These are phyloP conservation scores for Suhomyces pyralidae DNA, from an alignment of 805 yeast species.

Conservation along the genomic window DNA sequence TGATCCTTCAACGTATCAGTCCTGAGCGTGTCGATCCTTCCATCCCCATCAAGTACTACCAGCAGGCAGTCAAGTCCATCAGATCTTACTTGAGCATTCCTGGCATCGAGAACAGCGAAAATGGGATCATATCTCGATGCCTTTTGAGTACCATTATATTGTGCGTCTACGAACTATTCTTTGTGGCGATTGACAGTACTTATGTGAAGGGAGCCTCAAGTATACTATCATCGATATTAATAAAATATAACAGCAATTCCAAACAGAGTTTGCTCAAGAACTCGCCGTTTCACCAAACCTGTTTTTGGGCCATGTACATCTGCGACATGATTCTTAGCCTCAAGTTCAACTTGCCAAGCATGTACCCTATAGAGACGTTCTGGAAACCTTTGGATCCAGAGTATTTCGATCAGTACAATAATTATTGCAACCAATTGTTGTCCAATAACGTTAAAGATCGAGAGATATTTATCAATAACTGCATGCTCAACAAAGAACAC, in stretches of 20 bases:
- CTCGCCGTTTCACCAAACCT: conserved; percentile 30
- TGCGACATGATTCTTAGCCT: conserved; percentile 36
- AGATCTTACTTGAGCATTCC: conserved; percentile 28
- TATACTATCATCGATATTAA: conserved; percentile 28
- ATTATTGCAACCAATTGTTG: conserved; percentile 1
- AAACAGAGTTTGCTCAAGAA: conserved; percentile 19
- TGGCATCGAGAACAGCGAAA: conserved; percentile 20
- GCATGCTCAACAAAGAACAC: conserved; percentile 11
- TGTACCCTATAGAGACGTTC: conserved; percentile 28
- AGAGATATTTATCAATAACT: conserved; percentile 1
- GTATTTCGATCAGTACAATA: conserved; percentile 18
- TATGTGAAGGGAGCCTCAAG: conserved; percentile 38
- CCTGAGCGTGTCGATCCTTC: conserved; percentile 28
- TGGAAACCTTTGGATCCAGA: conserved; percentile 35
- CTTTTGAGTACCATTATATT: conserved; percentile 35
- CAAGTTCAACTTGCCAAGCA: conserved; percentile 28
- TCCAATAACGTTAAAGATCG: conserved; percentile 12
- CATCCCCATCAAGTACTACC: conserved; percentile 36
- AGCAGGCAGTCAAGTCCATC: conserved; percentile 31
- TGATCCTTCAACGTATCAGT: conserved; percentile 28
- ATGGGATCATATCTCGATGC: conserved; percentile 32
- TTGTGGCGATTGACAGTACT: conserved; percentile 35
- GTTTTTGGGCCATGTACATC: conserved; percentile 36
- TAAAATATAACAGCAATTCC: conserved; percentile 11
- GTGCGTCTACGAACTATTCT: conserved; percentile 38